phyloP scores from a whole-genome alignment of 805 yeast species.

The Peterozyma toletana region DNA sequence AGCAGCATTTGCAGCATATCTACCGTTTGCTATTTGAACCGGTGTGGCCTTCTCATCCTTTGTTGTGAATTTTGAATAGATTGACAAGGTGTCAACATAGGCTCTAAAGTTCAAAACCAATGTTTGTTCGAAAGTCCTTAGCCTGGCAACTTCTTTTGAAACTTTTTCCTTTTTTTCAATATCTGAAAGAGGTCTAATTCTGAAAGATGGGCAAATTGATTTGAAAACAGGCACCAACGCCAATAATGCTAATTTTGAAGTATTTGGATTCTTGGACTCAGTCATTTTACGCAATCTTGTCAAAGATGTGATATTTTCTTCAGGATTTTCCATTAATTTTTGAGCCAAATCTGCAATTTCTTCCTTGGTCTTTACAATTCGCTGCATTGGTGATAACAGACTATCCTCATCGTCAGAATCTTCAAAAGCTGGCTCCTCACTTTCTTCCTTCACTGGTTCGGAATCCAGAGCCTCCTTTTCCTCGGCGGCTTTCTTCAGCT shows the following conservation, averaged over 20 bases:
- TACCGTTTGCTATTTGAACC: constrained; percentile 33
- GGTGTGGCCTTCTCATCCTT: constrained; percentile 22
- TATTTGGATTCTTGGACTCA: constrained; percentile 55
- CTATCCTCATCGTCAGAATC: constrained; percentile 32
- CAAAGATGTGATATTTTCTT: constrained; percentile 63
- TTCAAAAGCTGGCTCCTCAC: constrained; percentile 14
- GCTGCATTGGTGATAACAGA: constrained; percentile 42
- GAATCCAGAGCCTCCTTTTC: constrained; percentile 11
- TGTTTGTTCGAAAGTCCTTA: constrained; percentile 76
- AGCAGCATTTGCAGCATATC: constrained; percentile 64
- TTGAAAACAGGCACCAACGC: constrained; percentile 83
- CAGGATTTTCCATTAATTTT: constrained; percentile 78
- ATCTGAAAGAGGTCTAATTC: constrained; percentile 77
- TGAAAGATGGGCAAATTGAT: constrained; percentile 80
- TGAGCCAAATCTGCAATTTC: constrained; percentile 79
- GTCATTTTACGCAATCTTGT: constrained; percentile 67
- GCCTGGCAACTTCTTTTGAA: constrained; percentile 69
- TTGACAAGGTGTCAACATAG: constrained; percentile 52
- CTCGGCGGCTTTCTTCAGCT: constrained; percentile 11
- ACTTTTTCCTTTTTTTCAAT: constrained; percentile 77
- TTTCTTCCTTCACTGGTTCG: constrained; percentile 11
- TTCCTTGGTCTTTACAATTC: constrained; percentile 60
- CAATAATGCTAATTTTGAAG: constrained; percentile 63
- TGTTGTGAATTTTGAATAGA: constrained; percentile 19
- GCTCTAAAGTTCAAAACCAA: constrained; percentile 62